phyloP scores from a whole-genome alignment of 495 filamentous ascomycete species.

The Trichoderma virens region DNA sequence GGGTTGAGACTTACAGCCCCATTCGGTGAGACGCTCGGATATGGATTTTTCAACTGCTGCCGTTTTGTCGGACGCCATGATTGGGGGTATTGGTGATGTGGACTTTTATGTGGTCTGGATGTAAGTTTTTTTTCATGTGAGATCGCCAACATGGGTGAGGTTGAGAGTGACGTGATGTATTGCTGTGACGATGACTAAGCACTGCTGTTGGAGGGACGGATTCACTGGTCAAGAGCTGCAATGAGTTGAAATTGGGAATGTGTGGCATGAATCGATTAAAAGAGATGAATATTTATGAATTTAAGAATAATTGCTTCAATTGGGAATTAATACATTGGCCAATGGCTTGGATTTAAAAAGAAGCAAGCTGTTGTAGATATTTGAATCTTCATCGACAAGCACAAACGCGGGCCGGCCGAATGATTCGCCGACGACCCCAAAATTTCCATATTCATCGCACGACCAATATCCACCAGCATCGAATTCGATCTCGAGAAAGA shows the following conservation, averaged over 20 bases:
- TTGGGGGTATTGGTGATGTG: background rate
- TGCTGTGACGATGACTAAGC: background rate
- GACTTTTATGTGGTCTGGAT: background rate
- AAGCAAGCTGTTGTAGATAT: no score
- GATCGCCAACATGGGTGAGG: background rate
- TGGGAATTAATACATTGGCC: background rate
- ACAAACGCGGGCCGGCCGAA: background rate
- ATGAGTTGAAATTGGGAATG: background rate
- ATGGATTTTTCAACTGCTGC: background rate
- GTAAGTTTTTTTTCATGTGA: background rate
- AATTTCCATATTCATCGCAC: background rate
- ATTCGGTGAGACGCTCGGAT: background rate
- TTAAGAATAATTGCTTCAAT: background rate
- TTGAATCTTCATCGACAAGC: no score
- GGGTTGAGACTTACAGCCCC: slow-evolving; percentile 13
- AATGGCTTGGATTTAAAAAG: background rate
- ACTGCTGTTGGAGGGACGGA: background rate
- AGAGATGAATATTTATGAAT: background rate
- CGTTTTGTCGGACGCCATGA: background rate
- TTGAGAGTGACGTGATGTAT: background rate
- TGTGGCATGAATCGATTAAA: background rate
- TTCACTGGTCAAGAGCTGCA: background rate
- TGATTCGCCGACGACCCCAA: slow-evolving; percentile 8
- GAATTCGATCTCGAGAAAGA: background rate
- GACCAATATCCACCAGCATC: background rate